Evolutionary conservation across 768 basidiomycete genomes (phyloP).

Genomic region (Naematelia encephala): DNA sequence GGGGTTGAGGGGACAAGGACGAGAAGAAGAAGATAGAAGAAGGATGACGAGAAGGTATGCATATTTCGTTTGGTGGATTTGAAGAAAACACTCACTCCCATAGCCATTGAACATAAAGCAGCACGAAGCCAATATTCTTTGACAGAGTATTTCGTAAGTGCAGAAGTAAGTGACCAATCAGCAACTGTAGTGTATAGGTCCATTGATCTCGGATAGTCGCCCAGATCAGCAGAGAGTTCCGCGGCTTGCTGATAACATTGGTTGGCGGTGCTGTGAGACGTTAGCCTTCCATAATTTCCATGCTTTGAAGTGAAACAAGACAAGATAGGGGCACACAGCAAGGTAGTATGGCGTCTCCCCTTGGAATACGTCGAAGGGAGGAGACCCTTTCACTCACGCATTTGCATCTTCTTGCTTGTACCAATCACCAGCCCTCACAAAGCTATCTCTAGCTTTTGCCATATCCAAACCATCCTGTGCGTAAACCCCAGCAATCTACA

Average conservation of each 20-base stretch:
- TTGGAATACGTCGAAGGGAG: too few relatives aligned
- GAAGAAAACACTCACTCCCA: conserved; percentile 60
- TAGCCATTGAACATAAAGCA: conserved; percentile 80
- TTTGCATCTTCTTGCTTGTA: conserved; percentile 95
- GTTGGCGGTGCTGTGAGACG: conserved; percentile 80
- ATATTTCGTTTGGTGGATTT: neutral
- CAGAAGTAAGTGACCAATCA: conserved; percentile 69
- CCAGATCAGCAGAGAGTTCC: conserved; percentile 85
- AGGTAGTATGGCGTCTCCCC: too few relatives aligned
- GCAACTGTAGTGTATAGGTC: conserved; percentile 87
- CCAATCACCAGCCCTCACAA: conserved; percentile 89
- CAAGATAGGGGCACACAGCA: neutral
- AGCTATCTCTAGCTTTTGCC: conserved; percentile 83
- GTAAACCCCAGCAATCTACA: conserved; percentile 86
- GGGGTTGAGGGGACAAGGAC: neutral
- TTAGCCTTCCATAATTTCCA: too few relatives aligned
- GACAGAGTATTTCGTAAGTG: conserved; percentile 94
- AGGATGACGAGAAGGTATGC: neutral
- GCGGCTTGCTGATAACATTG: conserved; percentile 95
- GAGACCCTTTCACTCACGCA: conserved; percentile 62
- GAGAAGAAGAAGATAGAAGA: neutral
- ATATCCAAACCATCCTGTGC: conserved; percentile 65
- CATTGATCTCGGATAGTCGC: conserved; percentile 79
- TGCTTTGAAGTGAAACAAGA: neutral
- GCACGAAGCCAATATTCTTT: conserved; percentile 95